These are phyloP conservation scores for Fistulina hepatica DNA, from an alignment of 1,284 basidiomycete species.

Conservation along the genomic window DNA sequence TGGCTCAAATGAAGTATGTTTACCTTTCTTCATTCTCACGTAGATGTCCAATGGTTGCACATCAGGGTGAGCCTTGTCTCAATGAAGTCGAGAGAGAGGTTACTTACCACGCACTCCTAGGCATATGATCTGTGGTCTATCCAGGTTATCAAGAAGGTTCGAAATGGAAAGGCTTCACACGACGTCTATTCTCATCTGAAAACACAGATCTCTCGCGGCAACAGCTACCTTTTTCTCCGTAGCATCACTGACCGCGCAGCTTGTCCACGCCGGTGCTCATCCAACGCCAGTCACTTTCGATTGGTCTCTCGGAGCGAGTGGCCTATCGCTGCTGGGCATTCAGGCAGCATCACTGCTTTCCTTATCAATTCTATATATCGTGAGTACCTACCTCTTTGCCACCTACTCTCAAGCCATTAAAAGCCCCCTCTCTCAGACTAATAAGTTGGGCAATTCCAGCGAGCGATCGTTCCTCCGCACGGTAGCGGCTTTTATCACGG, in stretches of 20 bases:
- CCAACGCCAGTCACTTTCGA: conserved; percentile 18
- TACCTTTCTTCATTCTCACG: background rate
- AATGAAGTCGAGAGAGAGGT: background rate
- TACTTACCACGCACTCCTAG: conserved; percentile 23
- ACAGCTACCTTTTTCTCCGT: conserved; percentile 46
- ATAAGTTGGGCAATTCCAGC: too few species aligned
- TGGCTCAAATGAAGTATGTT: background rate
- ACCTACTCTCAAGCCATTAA: too few species aligned
- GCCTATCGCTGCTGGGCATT: conserved; percentile 26
- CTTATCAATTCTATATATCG: conserved; percentile 24
- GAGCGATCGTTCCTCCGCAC: conserved; percentile 23
- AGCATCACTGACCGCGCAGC: conserved; percentile 35
- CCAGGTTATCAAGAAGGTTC: conserved; percentile 50
- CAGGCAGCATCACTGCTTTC: conserved; percentile 28
- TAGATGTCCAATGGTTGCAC: conserved; percentile 50
- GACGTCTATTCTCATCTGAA: conserved; percentile 17
- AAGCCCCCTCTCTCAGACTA: too few species aligned
- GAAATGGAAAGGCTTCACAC: conserved; percentile 17
- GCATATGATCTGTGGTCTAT: conserved; percentile 60
- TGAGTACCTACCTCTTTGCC: too few species aligned
- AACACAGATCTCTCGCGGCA: conserved; percentile 25
- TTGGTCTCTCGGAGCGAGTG: conserved; percentile 28
- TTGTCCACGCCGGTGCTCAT: conserved; percentile 27
- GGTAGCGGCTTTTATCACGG: conserved; percentile 31
- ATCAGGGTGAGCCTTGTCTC: conserved; percentile 33